phyloP scores from a whole-genome alignment of 306 rosid genomes.

The Trifolium subterraneum region DNA sequence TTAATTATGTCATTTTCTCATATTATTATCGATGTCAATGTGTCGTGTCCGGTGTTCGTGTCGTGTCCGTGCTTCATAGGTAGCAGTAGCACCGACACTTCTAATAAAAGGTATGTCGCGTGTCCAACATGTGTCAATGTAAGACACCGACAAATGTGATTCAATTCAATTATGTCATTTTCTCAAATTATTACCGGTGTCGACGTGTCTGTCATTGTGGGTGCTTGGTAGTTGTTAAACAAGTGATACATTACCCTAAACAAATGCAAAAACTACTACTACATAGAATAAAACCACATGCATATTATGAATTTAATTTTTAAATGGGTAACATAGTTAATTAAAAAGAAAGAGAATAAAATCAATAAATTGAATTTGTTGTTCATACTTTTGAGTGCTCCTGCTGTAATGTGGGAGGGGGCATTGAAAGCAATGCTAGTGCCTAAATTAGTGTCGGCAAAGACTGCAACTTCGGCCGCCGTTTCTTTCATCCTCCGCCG shows the following conservation, averaged over 20 bases:
- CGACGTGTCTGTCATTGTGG: too few species aligned
- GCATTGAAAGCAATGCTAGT: slow-evolving; percentile 68
- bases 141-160: background rate
- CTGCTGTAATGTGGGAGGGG: slow-evolving; percentile 56
- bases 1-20: too few species aligned
- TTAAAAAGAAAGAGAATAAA: too few species aligned
- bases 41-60: too few species aligned
- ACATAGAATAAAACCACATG: background rate
- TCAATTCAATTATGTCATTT: too few species aligned
- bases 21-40: too few species aligned
- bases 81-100: background rate
- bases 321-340: background rate
- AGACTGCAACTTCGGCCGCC: slow-evolving; percentile 58
- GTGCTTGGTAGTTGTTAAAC: too few species aligned
- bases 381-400: slow-evolving; percentile 64
- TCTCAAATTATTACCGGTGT: too few species aligned
- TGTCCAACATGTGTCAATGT: too few species aligned
- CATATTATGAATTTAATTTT: background rate
- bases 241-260: too few species aligned
- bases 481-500: slow-evolving; percentile 11
- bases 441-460: slow-evolving; percentile 71
- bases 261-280: background rate
- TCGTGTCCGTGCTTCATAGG: too few species aligned
- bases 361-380: background rate
- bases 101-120: background rate